A percentile compares a stretch with the other conserved stretches of the same genome.
Conservation (phyloP, 2,329 filamentous ascomycete genomes). For the Xylaria hypoxylon region DNA sequence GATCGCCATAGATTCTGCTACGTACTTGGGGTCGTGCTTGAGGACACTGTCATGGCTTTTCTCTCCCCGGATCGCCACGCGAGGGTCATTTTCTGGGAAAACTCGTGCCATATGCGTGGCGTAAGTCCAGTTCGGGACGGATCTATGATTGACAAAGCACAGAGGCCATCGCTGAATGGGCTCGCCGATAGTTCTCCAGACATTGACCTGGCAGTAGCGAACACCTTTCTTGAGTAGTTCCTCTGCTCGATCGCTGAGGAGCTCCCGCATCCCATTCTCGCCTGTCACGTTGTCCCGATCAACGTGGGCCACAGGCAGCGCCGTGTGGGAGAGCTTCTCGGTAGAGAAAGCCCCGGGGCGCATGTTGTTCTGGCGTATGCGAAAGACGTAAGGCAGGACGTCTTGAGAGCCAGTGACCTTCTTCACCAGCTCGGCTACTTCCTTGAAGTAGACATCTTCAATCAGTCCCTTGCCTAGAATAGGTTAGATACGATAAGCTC, state of each 20-base stretch:
- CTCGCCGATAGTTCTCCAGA: conserved; percentile 48
- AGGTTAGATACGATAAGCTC: conserved; percentile 27
- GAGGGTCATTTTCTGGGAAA: conserved; percentile 46
- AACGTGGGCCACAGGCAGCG: conserved; percentile 47
- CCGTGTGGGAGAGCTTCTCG: conserved; percentile 45
- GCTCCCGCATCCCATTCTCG: conserved; percentile 44
- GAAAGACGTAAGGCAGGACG: conserved; percentile 48
- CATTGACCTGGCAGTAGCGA: conserved; percentile 47
- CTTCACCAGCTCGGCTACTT: conserved; percentile 46
- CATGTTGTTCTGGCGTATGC: conserved; percentile 47
- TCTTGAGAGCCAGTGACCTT: conserved; percentile 45
- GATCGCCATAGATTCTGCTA: conserved; percentile 8
- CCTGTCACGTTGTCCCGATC: conserved; percentile 46
- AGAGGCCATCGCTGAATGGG: conserved; percentile 47
- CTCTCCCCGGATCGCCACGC: conserved; percentile 45
- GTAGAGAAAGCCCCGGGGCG: conserved; percentile 43
- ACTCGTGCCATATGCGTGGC: conserved; percentile 45
- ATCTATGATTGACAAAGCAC: conserved; percentile 46
- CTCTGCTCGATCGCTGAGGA: conserved; percentile 44
- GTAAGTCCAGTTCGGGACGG: conserved; percentile 44
- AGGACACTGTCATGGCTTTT: conserved; percentile 48
- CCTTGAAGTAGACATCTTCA: conserved; percentile 48
- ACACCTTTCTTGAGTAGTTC: conserved; percentile 44
- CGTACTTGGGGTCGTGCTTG: conserved; percentile 46
- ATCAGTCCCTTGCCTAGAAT: conserved; percentile 43